A percentile compares a stretch with the other conserved stretches of the same genome.
These are phyloP conservation scores for Penicillium sp. DNA, from an alignment of 2,329 filamentous ascomycete genomes.

Conservation along the genomic window DNA sequence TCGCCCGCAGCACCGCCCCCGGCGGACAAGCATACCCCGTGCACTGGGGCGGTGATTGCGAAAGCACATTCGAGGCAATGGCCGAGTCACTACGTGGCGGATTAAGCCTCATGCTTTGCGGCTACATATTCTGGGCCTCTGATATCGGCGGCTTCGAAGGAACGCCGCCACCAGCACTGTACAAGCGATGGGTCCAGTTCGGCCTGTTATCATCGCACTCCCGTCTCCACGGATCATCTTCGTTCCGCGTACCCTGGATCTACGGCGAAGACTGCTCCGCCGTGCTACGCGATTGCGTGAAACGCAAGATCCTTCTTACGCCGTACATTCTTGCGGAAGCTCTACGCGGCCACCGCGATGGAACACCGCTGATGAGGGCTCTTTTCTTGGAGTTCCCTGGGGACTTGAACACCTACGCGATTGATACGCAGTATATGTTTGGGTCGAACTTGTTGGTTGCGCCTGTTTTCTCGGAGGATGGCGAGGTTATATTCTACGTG, in stretches of 20 bases:
- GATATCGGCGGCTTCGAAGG: conserved; percentile 78
- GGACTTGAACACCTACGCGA: conserved; percentile 70
- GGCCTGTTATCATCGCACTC: conserved; percentile 74
- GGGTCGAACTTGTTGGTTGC: conserved; percentile 68
- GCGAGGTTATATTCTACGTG: conserved; percentile 70
- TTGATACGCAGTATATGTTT: conserved; percentile 78
- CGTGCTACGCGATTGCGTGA: conserved; percentile 61
- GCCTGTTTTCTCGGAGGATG: conserved; percentile 68
- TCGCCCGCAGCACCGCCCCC: conserved; percentile 70
- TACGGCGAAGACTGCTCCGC: conserved; percentile 68
- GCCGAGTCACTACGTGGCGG: conserved; percentile 73
- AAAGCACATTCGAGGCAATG: conserved; percentile 75
- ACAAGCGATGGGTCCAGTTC: conserved; percentile 81
- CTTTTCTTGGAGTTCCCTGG: conserved; percentile 74
- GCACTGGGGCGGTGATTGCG: conserved; percentile 77
- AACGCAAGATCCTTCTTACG: conserved; percentile 62
- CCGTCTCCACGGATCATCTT: conserved; percentile 71
- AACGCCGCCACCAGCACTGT: conserved; percentile 69
- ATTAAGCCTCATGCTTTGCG: conserved; percentile 66
- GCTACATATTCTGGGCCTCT: conserved; percentile 72
- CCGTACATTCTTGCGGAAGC: conserved; percentile 64
- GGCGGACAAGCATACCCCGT: conserved; percentile 73
- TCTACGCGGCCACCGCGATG: conserved; percentile 57
- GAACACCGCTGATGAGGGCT: conserved; percentile 68
- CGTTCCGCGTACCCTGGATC: conserved; percentile 77